Evolutionary conservation across 306 rosid genomes (phyloP).

Genomic region (Datisca glomerata): DNA sequence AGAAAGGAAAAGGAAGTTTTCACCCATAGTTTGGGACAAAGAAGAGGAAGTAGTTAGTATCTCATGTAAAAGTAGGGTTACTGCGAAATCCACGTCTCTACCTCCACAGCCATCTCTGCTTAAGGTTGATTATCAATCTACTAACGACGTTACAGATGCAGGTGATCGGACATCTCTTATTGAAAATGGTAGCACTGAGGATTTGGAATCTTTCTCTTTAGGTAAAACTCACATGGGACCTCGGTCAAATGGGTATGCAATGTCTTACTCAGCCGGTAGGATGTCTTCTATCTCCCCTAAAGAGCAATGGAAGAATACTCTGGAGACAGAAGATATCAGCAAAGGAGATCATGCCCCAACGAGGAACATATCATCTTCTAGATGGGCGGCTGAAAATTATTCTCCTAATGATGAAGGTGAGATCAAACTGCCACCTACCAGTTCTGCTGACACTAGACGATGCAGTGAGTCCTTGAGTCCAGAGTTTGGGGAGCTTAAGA

Average conservation of each 20-base stretch:
- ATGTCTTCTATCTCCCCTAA: constrained; percentile 22
- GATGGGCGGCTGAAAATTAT: constrained; percentile 87
- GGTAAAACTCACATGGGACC: constrained; percentile 16
- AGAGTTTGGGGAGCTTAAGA: constrained; percentile 34
- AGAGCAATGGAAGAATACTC: constrained; percentile 24
- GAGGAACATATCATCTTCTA: constrained; percentile 74
- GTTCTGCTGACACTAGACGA: constrained; percentile 28
- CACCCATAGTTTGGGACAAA: constrained; percentile 90
- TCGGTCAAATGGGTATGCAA: constrained; percentile 13
- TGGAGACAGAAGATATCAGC: constrained; percentile 39
- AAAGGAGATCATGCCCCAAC: constrained; percentile 69
- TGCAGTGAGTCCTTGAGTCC: constrained; percentile 58
- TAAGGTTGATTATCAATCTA: constrained; percentile 34
- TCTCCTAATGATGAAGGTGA: constrained; percentile 92
- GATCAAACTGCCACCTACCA: constrained; percentile 31
- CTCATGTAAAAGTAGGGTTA: constrained; percentile 30
- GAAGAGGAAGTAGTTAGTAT: constrained; percentile 46
- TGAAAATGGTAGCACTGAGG: constrained; percentile 16
- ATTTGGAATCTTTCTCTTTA: constrained; percentile 15
- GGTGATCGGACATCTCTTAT: constrained; percentile 31
- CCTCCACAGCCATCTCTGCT: constrained; percentile 45
- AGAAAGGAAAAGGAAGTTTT: constrained; percentile 80
- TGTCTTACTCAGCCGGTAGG: constrained; percentile 18
- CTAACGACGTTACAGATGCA: constrained; percentile 23
- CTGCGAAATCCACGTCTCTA: constrained; percentile 19